Conservation (phyloP, 345 rosid genomes). For the Rhodamnia rubescens region DNA sequence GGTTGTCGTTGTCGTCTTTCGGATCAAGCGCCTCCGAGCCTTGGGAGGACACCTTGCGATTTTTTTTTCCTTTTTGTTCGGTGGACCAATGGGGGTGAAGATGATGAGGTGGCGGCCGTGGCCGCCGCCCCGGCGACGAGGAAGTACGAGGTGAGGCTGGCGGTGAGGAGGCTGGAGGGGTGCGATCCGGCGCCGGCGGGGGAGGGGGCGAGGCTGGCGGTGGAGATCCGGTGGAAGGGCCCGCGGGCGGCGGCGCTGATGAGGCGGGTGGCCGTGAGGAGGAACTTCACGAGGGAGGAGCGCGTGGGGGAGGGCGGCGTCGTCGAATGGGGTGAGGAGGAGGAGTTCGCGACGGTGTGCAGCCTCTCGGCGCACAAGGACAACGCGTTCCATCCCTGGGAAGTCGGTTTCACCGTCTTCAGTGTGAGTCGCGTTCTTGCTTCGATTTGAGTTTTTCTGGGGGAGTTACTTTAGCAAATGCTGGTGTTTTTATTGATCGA, state of each 20-base stretch:
- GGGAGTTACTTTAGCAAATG: neutral
- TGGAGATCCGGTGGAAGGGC: slow-evolving; percentile 41
- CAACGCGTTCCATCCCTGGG: slow-evolving; percentile 25
- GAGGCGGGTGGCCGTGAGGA: slow-evolving; percentile 20
- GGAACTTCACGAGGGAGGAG: slow-evolving; percentile 32
- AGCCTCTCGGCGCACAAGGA: slow-evolving; percentile 19
- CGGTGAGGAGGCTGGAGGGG: slow-evolving; percentile 28
- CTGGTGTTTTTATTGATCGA: neutral
- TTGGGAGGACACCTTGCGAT: no score
- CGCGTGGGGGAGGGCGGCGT: slow-evolving; percentile 10
- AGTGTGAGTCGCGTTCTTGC: slow-evolving; percentile 13
- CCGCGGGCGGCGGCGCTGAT: slow-evolving; percentile 16
- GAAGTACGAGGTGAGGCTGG: slow-evolving; percentile 31
- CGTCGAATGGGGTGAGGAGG: slow-evolving; percentile 23
- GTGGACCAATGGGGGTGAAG: slow-evolving; percentile 28
- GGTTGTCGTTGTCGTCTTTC: neutral
- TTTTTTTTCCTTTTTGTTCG: neutral
- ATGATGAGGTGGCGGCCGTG: slow-evolving; percentile 47
- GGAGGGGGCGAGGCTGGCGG: slow-evolving; percentile 7
- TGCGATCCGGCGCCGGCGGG: slow-evolving; percentile 14
- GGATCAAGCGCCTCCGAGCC: no score
- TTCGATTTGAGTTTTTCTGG: neutral
- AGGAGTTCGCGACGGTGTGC: slow-evolving; percentile 28
- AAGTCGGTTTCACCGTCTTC: slow-evolving; percentile 30
- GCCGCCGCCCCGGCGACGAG: slow-evolving; percentile 31